Base-by-base conservation (phyloP, 1,284 basidiomycete genomes). In the Rhodotorula sp. region DNA sequence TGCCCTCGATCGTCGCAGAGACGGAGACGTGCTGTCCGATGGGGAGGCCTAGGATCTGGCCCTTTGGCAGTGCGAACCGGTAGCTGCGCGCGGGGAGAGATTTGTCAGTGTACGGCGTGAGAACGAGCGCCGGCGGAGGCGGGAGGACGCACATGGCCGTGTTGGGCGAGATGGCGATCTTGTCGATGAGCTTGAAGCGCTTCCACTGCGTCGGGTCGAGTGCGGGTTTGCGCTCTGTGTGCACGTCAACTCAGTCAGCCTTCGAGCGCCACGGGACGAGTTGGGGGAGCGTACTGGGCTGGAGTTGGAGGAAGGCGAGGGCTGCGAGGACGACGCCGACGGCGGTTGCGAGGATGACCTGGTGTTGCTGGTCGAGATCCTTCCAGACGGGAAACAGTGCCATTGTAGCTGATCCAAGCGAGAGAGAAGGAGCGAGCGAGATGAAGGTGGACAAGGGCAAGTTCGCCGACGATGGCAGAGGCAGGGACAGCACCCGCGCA, bases 11-110 rank as follows among this genome's bases (percentile, higher is more conserved):
- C 73, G 91, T 88, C 51, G 95, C 94, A 61, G 88, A 87, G 58
- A 99, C 85, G 62, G 91, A 90, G 77, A 99, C 92, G 84, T 99
- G 95, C 83, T 97, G 94, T 67, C 95, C 96, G 77, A 94, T 90
- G 62, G 96, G 95, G 10, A 99, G 88, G 68, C 94, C 94, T 22
- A 99, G 88, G 64, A 89, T 84, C 81, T 90, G 89, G 57, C 87
- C 85, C 71, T 85, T 83, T 34, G 91, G 90, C 22, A 99, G 86
- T 54, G 84, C 87, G 81, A 97, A 96, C 73, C 93, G 92, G 84
- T 98, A 98, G 76, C 92, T 94, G 78, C 60, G 48, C 15, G 22
- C 22, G 32, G 1, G 10, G 11, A 44, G 36, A 36, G 51, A 27
- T 30, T 10, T 47, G 29, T 54, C 30, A 54, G 52, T 8, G 27